phyloP scores from a whole-genome alignment of 176 grass and related monocot species.

The Cenchrus fungigraminus region DNA sequence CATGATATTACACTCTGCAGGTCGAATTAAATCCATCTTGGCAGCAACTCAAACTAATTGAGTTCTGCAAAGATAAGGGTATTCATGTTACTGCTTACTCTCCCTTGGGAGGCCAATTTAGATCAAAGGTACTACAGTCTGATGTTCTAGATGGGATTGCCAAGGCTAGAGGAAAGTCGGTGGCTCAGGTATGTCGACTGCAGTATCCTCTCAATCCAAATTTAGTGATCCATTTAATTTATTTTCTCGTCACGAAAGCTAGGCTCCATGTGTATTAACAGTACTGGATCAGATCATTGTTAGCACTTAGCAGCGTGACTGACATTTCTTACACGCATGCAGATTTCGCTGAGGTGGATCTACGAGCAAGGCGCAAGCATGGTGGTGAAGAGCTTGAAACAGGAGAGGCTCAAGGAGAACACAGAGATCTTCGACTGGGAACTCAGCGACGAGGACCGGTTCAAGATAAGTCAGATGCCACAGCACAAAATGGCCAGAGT shows the following conservation, averaged over 20 bases:
- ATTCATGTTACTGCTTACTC: constrained; percentile 59
- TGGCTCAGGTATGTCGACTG: constrained; percentile 57
- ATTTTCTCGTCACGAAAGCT: neutral
- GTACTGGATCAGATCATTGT: neutral
- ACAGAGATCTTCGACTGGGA: constrained; percentile 59
- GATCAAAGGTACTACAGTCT: constrained; percentile 30
- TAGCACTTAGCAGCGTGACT: neutral
- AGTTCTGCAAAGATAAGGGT: constrained; percentile 51
- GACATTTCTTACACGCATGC: neutral
- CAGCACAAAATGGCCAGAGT: constrained; percentile 40
- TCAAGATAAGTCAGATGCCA: constrained; percentile 47
- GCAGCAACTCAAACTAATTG: constrained; percentile 56
- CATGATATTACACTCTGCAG: constrained; percentile 13
- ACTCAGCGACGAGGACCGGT: constrained; percentile 51
- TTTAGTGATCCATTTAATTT: neutral
- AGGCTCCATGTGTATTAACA: neutral
- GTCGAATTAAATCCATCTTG: constrained; percentile 63
- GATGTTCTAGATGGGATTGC: constrained; percentile 60
- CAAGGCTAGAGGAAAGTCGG: constrained; percentile 54
- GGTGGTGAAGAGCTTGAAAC: constrained; percentile 61
- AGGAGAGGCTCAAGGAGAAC: constrained; percentile 56
- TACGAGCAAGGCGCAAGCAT: constrained; percentile 66
- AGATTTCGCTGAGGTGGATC: constrained; percentile 75
- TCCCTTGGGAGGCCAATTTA: constrained; percentile 54
- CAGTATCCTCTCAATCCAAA: neutral